Base-by-base conservation (phyloP, 2,329 filamentous ascomycete species). In the Knufia petricola region DNA sequence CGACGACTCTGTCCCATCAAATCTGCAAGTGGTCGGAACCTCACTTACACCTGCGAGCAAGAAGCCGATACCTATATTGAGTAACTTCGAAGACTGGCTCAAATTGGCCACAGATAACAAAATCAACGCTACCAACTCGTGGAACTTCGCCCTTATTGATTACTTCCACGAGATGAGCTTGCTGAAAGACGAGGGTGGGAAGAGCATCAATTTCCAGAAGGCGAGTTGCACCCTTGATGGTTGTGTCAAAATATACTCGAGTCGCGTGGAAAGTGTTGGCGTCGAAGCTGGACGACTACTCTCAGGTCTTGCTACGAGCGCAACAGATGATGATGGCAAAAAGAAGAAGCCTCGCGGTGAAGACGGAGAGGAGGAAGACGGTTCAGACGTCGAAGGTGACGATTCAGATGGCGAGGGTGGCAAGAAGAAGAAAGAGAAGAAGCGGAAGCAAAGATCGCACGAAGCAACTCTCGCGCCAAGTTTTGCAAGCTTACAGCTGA, bases 51-150 rank as follows among this genome's bases (percentile, higher is more conserved):
- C 90, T 95, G 23, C 46, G 17, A 31, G 32, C 21, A 48, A 41
- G 38, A 48, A 26, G 20, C 46, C 37, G 3, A 37, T 48, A 9
- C 92, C 92, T 1, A 85, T 98, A 59, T 74, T 98, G 48, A 92
- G 92, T 61, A 98, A 98, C 68, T 98, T 96, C 60, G 92, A 98
- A 66, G 92, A 98, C 65, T 96, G 90, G 92, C 96, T 98, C 88
- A 98, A 96, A 75, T 94, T 98, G 88, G 92, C 92, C 1, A 96
- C 92, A 13, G 92, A 98, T 71, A 98, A 98, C 71, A 92, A 92
- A 69, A 98, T 98, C 74, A 98, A 96, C 64, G 90, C 92, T 42
- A 81, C 84, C 51, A 98, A 98, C 67, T 95, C 89, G 24, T 98
- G 92, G 92, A 96, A 96, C 66, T 96, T 98, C 69, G 92, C 92